A percentile compares a stretch with the other conserved stretches of the same genome.
Evolutionary conservation across 140 eudicot species (phyloP).

Genomic region (Stevia rebaudiana): DNA sequence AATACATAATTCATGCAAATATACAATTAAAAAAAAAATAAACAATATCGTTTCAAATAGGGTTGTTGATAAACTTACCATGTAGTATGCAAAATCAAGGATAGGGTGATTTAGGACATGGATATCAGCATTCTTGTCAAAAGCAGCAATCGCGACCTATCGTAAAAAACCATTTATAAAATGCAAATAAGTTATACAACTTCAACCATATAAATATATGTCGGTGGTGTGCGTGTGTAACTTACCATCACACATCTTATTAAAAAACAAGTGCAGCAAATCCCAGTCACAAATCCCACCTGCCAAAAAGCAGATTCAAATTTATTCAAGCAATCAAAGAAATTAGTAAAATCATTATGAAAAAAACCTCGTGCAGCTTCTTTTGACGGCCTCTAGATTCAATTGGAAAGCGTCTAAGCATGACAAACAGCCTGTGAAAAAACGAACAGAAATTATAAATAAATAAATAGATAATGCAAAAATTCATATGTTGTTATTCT

Average conservation of each 20-base stretch:
- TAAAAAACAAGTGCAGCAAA: slow-evolving; percentile 84
- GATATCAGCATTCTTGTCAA: slow-evolving; percentile 59
- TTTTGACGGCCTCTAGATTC: slow-evolving; percentile 89
- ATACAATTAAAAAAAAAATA: neutral
- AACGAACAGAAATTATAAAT: slow-evolving; percentile 4
- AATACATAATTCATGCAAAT: neutral
- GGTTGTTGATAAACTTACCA: slow-evolving; percentile 35
- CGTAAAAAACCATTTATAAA: neutral
- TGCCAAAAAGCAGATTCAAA: slow-evolving; percentile 24
- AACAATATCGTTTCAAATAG: too few relatives aligned
- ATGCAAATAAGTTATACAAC: neutral
- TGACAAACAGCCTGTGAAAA: slow-evolving; percentile 55
- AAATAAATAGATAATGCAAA: too few relatives aligned
- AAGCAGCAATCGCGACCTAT: slow-evolving; percentile 65
- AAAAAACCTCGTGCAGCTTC: slow-evolving; percentile 68
- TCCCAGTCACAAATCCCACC: slow-evolving; percentile 87
- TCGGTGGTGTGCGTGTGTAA: neutral
- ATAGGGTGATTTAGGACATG: slow-evolving; percentile 76
- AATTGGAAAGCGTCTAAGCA: slow-evolving; percentile 83
- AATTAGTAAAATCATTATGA: neutral
- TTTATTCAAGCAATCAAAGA: neutral
- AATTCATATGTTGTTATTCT: neutral
- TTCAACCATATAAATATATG: neutral
- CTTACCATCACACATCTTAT: slow-evolving; percentile 79
- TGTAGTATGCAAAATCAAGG: slow-evolving; percentile 57